These are phyloP conservation scores for Rhizophagus clarus DNA, from an alignment of 192 early-diverging fungal species.

Conservation along the genomic window DNA sequence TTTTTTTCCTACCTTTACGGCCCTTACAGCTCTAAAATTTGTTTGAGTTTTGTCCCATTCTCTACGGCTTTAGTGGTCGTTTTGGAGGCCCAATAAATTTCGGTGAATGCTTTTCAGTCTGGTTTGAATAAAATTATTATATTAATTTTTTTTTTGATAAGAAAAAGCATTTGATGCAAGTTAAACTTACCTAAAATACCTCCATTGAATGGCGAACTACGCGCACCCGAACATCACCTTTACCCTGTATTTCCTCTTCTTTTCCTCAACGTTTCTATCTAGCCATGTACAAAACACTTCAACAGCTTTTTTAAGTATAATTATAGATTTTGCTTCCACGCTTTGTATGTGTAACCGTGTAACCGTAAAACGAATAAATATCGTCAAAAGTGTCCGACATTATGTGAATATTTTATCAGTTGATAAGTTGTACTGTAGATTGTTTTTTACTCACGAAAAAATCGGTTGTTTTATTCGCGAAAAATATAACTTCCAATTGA, in stretches of 20 bases:
- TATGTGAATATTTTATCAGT: too few relatives aligned
- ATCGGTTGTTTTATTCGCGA: too few relatives aligned
- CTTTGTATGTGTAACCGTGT: conserved; percentile 1
- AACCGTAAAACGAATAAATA: conserved; percentile 50
- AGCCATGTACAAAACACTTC: conserved; percentile 52
- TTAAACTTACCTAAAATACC: conserved; percentile 59
- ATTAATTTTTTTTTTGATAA: background rate
- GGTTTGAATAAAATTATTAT: too few relatives aligned
- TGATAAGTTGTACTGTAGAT: too few relatives aligned
- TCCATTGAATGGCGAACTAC: conserved; percentile 57
- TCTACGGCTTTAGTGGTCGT: too few relatives aligned
- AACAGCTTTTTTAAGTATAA: conserved; percentile 52
- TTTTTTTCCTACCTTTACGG: too few relatives aligned
- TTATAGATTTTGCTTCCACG: conserved; percentile 48
- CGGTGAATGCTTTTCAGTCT: conserved; percentile 14
- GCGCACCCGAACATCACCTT: conserved; percentile 37
- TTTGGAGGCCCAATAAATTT: conserved; percentile 39
- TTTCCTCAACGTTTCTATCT: conserved; percentile 8
- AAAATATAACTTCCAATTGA: too few relatives aligned
- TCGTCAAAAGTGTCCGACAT: conserved; percentile 42
- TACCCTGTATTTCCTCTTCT: background rate
- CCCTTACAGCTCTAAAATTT: too few relatives aligned
- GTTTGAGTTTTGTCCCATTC: too few relatives aligned
- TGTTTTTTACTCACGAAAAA: too few relatives aligned
- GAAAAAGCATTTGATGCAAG: background rate